phyloP scores from a whole-genome alignment of 169 alveolate species.

The Theileria sp. region DNA sequence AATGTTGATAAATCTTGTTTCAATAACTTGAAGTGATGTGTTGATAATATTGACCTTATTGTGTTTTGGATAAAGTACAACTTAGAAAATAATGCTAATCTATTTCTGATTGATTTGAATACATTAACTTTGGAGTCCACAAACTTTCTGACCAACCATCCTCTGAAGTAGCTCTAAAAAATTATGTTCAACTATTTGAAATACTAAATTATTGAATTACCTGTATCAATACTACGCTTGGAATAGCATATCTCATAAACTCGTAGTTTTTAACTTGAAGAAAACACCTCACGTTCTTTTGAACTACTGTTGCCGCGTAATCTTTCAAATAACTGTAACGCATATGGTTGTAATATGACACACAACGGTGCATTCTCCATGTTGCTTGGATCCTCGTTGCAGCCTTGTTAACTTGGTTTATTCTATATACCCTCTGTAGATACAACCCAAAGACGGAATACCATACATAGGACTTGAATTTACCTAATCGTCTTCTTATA shows the following conservation, averaged over 20 bases:
- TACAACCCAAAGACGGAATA: slow-evolving; percentile 15
- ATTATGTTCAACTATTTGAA: not conserved
- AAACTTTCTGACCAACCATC: slow-evolving; percentile 15
- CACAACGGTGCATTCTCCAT: slow-evolving; percentile 62
- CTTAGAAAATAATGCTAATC: not conserved
- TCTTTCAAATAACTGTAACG: slow-evolving; percentile 25
- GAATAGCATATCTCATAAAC: not conserved
- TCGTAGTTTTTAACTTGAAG: slow-evolving; percentile 26
- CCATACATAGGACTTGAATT: slow-evolving; percentile 7
- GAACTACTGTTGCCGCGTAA: slow-evolving; percentile 62
- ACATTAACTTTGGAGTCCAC: slow-evolving; percentile 14
- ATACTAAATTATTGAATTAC: not conserved
- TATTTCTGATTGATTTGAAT: not conserved
- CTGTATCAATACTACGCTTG: slow-evolving; percentile 42
- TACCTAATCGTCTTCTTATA: slow-evolving; percentile 18
- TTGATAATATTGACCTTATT: slow-evolving; percentile 3
- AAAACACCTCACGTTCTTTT: slow-evolving; percentile 60
- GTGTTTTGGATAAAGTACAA: slow-evolving; percentile 8
- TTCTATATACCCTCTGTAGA: slow-evolving; percentile 10
- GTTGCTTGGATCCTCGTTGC: slow-evolving; percentile 52
- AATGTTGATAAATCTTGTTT: slow-evolving; percentile 15
- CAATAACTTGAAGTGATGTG: not conserved
- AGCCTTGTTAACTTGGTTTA: slow-evolving; percentile 25
- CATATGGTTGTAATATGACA: slow-evolving; percentile 36
- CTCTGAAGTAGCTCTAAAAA: slow-evolving; percentile 13